phyloP scores from a whole-genome alignment of 768 basidiomycete species.

The Boletellus emodensis region DNA sequence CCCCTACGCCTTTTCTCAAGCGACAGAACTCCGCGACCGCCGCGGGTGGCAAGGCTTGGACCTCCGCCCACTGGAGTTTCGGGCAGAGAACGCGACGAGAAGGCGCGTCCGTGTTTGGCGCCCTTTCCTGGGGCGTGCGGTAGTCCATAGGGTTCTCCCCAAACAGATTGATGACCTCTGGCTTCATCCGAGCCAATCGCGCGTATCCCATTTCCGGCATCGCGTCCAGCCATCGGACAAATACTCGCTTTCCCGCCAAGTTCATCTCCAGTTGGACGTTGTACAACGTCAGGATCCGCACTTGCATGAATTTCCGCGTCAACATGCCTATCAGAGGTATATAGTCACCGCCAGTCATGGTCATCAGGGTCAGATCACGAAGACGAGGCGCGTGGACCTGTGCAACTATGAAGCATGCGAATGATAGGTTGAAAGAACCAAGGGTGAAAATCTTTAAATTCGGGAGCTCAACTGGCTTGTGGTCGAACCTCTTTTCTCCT shows the following conservation, averaged over 20 bases:
- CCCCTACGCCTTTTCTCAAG: slow-evolving; percentile 35
- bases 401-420: slow-evolving; percentile 44
- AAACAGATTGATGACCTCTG: slow-evolving; percentile 46
- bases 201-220: slow-evolving; percentile 54
- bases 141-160: slow-evolving; percentile 35
- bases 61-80: slow-evolving; percentile 44
- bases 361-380: slow-evolving; percentile 55
- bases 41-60: slow-evolving; percentile 34
- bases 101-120: background rate
- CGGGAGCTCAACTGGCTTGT: slow-evolving; percentile 44
- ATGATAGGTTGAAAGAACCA: slow-evolving; percentile 51
- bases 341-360: slow-evolving; percentile 50
- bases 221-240: slow-evolving; percentile 52
- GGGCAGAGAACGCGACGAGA: slow-evolving; percentile 38
- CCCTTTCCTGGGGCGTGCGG: slow-evolving; percentile 11
- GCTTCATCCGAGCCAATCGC: slow-evolving; percentile 43
- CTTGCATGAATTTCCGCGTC: slow-evolving; percentile 46
- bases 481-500: slow-evolving; percentile 26
- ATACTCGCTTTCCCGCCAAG: slow-evolving; percentile 19
- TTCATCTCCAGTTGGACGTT: slow-evolving; percentile 36
- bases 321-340: slow-evolving; percentile 43
- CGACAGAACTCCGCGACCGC: slow-evolving; percentile 35
- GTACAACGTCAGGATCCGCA: slow-evolving; percentile 54
- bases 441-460: slow-evolving; percentile 50
- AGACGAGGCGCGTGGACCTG: slow-evolving; percentile 56